A percentile compares a stretch with the other conserved stretches of the same genome.
Conservation (phyloP, 2,329 filamentous ascomycete species). For the Aspergillus pseudoglaucus region DNA sequence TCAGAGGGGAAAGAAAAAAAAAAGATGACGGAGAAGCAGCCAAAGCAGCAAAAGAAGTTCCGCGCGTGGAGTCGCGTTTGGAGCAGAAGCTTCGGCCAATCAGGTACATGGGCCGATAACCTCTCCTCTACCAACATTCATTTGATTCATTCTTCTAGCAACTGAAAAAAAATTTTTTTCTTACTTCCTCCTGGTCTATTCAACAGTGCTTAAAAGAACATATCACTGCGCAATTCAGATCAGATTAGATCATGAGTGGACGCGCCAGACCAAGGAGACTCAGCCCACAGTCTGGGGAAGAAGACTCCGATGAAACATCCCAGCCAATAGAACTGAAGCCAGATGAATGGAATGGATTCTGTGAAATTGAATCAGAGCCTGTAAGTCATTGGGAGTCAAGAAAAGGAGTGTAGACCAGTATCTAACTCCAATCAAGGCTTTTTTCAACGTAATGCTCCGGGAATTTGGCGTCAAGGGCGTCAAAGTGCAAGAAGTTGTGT, state of each 20-base stretch:
- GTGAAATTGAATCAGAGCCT: conserved; percentile 83
- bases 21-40: conserved; percentile 8
- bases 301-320: no score
- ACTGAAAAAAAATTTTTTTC: background rate
- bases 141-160: background rate
- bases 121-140: background rate
- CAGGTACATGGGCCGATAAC: background rate
- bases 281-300: conserved; percentile 13
- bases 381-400: conserved; percentile 41
- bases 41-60: conserved; percentile 11
- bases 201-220: no score
- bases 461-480: conserved; percentile 70
- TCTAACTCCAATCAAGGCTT: conserved; percentile 47
- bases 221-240: no score
- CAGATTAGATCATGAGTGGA: conserved; percentile 21
- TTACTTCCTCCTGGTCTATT: background rate
- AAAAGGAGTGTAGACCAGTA: background rate
- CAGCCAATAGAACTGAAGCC: conserved; percentile 26
- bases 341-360: conserved; percentile 41
- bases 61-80: conserved; percentile 11
- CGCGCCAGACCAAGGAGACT: conserved; percentile 24
- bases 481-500: conserved; percentile 69
- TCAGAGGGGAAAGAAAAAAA: conserved; percentile 4
- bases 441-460: conserved; percentile 78
- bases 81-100: conserved; percentile 12